A percentile compares a stretch with the other conserved stretches of the same genome.
These are phyloP conservation scores for Carpinus fangiana DNA, from an alignment of 306 rosid genomes.

Conservation along the genomic window DNA sequence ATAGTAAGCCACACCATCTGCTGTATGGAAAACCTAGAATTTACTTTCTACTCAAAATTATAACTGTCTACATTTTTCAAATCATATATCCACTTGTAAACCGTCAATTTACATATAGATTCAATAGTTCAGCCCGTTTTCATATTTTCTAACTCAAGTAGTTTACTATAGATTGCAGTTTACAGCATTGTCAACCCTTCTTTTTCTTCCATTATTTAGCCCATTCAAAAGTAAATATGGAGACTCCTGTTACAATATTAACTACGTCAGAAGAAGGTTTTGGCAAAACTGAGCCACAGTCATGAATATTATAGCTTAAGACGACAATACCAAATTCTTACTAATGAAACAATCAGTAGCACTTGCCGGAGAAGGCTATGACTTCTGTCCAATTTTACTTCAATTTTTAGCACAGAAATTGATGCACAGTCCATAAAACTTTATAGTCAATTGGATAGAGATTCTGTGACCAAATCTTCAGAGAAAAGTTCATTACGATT, in stretches of 20 bases:
- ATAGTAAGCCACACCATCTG: not conserved
- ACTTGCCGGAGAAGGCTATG: not conserved
- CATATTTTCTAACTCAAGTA: not conserved
- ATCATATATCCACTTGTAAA: slow-evolving; percentile 14
- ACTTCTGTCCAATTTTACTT: not conserved
- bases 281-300: not conserved
- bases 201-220: not conserved
- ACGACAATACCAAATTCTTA: not conserved
- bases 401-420: not conserved
- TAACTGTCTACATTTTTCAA: slow-evolving; percentile 13
- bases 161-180: not conserved
- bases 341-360: not conserved
- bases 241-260: not conserved
- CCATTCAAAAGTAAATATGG: not conserved
- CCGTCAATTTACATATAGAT: not conserved
- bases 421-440: not conserved
- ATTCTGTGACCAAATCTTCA: not conserved
- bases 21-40: not conserved
- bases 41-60: not conserved
- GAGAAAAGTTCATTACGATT: not conserved
- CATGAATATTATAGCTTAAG: not conserved
- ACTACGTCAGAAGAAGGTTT: not conserved
- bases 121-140: not conserved
- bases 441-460: not conserved
- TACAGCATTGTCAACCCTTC: not conserved